Evolutionary conservation across 2,329 filamentous ascomycete genomes (phyloP).

Genomic region (Verticillium longisporum): DNA sequence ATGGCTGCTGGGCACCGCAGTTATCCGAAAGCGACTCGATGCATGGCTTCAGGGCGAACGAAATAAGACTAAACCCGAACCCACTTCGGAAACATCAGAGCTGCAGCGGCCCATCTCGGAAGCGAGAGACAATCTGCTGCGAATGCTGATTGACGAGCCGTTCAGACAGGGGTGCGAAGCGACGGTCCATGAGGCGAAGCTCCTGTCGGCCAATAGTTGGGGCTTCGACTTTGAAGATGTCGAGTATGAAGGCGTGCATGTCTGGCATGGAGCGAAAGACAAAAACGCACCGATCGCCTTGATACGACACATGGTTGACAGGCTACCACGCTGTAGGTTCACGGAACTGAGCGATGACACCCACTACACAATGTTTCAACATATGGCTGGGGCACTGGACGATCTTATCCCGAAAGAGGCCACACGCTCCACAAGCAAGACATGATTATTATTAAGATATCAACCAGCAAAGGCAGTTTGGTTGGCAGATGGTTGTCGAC

Average conservation of each 20-base stretch:
- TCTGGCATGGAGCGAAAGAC: constrained; percentile 26
- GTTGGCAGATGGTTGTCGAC: no score
- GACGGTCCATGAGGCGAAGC: constrained; percentile 18
- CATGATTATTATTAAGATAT: no score
- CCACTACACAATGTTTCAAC: not conserved
- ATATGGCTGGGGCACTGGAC: not conserved
- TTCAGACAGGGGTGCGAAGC: constrained; percentile 19
- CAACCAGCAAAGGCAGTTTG: no score
- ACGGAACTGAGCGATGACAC: not conserved
- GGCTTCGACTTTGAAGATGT: constrained; percentile 23
- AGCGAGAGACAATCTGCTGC: constrained; percentile 9
- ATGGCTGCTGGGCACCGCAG: constrained; percentile 9
- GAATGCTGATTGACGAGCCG: constrained; percentile 17
- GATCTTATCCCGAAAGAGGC: not conserved
- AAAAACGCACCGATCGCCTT: constrained; percentile 19
- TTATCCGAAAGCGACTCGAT: constrained; percentile 5
- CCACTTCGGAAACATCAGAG: not conserved
- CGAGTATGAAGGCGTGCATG: constrained; percentile 15
- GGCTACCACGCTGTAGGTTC: not conserved
- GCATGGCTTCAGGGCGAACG: not conserved
- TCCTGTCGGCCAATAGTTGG: constrained; percentile 18
- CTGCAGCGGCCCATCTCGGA: not conserved
- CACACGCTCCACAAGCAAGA: no score
- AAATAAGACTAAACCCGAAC: not conserved
- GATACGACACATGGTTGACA: constrained; percentile 9